Conservation (phyloP, 257 asterid genomes). For the Osmanthus fragrans region DNA sequence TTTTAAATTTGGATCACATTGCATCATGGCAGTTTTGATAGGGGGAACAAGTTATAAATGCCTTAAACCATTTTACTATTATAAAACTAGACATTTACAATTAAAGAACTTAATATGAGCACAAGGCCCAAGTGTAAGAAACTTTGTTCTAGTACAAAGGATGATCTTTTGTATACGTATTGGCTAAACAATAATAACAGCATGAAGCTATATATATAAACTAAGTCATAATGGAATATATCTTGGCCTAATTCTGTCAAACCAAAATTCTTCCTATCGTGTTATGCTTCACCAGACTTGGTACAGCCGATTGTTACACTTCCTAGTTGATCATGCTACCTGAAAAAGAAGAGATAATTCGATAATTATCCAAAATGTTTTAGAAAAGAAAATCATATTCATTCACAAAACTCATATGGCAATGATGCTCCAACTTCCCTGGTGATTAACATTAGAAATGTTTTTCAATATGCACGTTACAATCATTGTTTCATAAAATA, state of each 20-base stretch:
- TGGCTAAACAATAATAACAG: not conserved
- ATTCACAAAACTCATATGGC: not conserved
- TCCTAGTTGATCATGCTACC: not conserved
- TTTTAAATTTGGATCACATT: not conserved
- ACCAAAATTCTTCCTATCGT: not conserved
- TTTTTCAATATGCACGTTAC: not conserved
- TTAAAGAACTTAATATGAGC: not conserved
- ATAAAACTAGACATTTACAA: not conserved
- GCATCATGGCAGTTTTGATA: not conserved
- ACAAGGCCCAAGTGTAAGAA: not conserved
- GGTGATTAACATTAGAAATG: not conserved
- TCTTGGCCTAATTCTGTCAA: not conserved
- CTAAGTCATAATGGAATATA: not conserved
- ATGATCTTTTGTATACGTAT: not conserved
- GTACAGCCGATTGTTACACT: not conserved
- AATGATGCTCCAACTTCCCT: not conserved
- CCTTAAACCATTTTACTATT: not conserved
- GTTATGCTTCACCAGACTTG: not conserved
- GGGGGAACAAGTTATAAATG: not conserved
- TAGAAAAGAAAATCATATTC: not conserved
- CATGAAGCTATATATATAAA: not conserved
- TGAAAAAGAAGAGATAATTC: not conserved
- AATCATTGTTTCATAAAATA: not conserved
- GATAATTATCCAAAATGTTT: too few species aligned
- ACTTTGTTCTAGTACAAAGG: not conserved